phyloP scores from a whole-genome alignment of 2,329 filamentous ascomycete genomes.

The Microdochium bolleyi region DNA sequence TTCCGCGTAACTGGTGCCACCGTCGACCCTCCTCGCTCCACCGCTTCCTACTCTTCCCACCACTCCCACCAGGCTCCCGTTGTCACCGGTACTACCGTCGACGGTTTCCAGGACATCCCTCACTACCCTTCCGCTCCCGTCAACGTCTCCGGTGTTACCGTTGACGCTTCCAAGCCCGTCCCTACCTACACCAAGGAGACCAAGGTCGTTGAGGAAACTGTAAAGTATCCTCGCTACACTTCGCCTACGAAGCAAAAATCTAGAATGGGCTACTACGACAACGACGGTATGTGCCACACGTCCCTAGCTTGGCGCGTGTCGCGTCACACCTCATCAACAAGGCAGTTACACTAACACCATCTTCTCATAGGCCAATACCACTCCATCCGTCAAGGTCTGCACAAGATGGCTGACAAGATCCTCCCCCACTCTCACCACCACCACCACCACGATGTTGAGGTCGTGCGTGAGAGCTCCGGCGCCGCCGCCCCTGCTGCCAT shows the following conservation, averaged over 20 bases:
- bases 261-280: slow-evolving; percentile 62
- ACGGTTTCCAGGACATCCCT: slow-evolving; percentile 15
- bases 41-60: slow-evolving; percentile 15
- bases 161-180: slow-evolving; percentile 32
- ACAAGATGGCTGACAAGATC: slow-evolving; percentile 51
- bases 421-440: slow-evolving; percentile 40
- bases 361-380: slow-evolving; percentile 43
- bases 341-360: slow-evolving; percentile 8
- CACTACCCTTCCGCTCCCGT: slow-evolving; percentile 35
- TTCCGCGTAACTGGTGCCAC: slow-evolving; percentile 13
- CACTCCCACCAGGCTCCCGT: slow-evolving; percentile 25
- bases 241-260: slow-evolving; percentile 32
- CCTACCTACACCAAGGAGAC: slow-evolving; percentile 47
- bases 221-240: slow-evolving; percentile 41
- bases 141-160: slow-evolving; percentile 48
- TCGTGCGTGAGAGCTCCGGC: slow-evolving; percentile 34
- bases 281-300: slow-evolving; percentile 39
- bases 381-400: slow-evolving; percentile 46
- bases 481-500: slow-evolving; percentile 26
- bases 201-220: slow-evolving; percentile 59
- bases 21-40: slow-evolving; percentile 24
- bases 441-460: slow-evolving; percentile 34
- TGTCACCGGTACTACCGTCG: slow-evolving; percentile 27
- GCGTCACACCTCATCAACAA: slow-evolving; percentile 4
- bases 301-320: not conserved